Evolutionary conservation across 305 asterid species (phyloP).

Genomic region (Fraxinus platypoda): DNA sequence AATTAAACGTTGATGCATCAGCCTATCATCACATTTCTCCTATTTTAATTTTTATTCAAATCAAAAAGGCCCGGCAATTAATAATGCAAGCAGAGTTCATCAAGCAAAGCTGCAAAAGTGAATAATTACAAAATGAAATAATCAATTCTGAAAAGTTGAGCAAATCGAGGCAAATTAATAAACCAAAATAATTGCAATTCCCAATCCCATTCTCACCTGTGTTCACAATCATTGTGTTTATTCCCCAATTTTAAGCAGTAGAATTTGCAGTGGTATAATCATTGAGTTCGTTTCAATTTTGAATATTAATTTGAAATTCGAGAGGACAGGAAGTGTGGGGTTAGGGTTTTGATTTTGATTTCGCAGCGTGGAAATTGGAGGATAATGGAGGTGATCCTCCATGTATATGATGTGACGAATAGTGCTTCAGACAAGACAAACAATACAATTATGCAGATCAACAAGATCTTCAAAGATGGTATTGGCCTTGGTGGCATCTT

Average conservation of each 20-base stretch:
- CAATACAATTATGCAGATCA: conserved; percentile 86
- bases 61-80: conserved; percentile 2
- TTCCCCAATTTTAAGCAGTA: neutral
- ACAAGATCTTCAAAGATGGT: conserved; percentile 88
- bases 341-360: conserved; percentile 40
- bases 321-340: conserved; percentile 16
- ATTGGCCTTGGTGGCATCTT: conserved; percentile 93
- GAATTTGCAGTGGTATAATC: neutral
- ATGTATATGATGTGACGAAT: conserved; percentile 86
- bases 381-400: conserved; percentile 85
- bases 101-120: neutral
- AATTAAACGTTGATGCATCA: neutral
- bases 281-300: neutral
- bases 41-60: neutral
- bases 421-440: conserved; percentile 80
- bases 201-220: neutral
- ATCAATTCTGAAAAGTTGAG: neutral
- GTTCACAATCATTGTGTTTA: conserved; percentile 4
- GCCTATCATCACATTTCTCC: neutral
- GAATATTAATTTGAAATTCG: neutral
- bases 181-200: neutral
- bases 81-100: neutral
- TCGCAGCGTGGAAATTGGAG: conserved; percentile 25
- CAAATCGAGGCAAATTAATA: neutral
- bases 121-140: conserved; percentile 2